These are phyloP conservation scores for Ganoderma lingzhi DNA, from an alignment of 1,284 basidiomycete species.

Conservation along the genomic window DNA sequence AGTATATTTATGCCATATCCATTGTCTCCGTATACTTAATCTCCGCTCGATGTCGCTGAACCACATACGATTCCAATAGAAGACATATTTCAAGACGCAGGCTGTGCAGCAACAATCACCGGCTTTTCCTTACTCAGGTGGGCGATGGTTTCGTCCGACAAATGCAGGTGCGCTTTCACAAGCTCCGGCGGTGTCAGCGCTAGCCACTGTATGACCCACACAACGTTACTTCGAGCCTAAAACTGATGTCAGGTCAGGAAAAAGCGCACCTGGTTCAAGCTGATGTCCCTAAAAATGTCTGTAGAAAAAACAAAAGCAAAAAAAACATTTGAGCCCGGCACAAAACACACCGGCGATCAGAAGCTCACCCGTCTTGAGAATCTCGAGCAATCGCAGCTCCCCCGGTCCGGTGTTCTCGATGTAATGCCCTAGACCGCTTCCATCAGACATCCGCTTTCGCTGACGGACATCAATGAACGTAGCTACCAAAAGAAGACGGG, in stretches of 20 bases:
- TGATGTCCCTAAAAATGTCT: slow-evolving; percentile 41
- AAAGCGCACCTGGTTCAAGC: slow-evolving; percentile 39
- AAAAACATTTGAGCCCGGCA: not conserved
- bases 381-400: slow-evolving; percentile 65
- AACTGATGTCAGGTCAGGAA: not conserved
- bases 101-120: slow-evolving; percentile 38
- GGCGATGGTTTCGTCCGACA: slow-evolving; percentile 45
- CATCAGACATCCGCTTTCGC: not conserved
- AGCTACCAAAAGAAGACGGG: slow-evolving; percentile 55
- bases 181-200: slow-evolving; percentile 50
- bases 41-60: not conserved
- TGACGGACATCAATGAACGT: slow-evolving; percentile 11
- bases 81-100: not conserved
- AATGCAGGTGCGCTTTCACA: slow-evolving; percentile 48
- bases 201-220: slow-evolving; percentile 42
- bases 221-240: not conserved
- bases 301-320: not conserved
- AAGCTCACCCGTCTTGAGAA: slow-evolving; percentile 60
- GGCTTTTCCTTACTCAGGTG: slow-evolving; percentile 47
- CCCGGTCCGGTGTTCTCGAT: slow-evolving; percentile 75
- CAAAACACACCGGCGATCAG: not conserved
- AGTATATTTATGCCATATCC: not conserved
- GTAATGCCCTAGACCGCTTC: slow-evolving; percentile 59
- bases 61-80: not conserved
- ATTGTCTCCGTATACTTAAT: not conserved